Percentiles rank a stretch among this genome's conserved stretches.
Conservation (phyloP, 306 rosid species). For the Fragaria iinumae region DNA sequence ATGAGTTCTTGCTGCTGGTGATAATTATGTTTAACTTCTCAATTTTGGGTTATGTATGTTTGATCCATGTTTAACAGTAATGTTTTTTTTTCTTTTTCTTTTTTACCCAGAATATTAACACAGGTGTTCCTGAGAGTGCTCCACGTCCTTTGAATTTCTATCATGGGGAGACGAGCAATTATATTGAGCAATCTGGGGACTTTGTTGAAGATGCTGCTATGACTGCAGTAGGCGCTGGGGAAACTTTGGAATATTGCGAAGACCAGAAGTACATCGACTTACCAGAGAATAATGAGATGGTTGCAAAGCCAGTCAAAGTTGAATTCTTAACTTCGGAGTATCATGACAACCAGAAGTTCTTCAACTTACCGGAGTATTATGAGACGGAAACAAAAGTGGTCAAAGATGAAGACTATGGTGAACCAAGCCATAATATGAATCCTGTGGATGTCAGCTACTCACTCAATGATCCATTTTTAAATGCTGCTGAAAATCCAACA, state of each 20-base stretch:
- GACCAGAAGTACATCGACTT: conserved; percentile 24
- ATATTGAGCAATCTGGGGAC: conserved; percentile 36
- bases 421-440: conserved; percentile 28
- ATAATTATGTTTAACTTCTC: not conserved
- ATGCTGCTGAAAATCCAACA: conserved; percentile 30
- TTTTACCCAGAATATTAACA: conserved; percentile 39
- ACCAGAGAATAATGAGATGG: conserved; percentile 38
- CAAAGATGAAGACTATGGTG: conserved; percentile 42
- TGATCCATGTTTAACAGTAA: conserved; percentile 1
- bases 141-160: conserved; percentile 36
- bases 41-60: not conserved
- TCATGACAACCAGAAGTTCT: conserved; percentile 22
- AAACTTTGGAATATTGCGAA: conserved; percentile 26
- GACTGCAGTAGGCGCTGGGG: conserved; percentile 33
- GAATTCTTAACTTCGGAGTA: conserved; percentile 27
- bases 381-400: conserved; percentile 25
- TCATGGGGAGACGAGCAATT: conserved; percentile 65
- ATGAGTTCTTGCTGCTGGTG: not conserved
- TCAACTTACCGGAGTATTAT: conserved; percentile 36
- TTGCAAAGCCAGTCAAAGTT: conserved; percentile 21
- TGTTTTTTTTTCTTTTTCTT: not conserved
- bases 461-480: conserved; percentile 29
- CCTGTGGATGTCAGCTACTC: conserved; percentile 22
- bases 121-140: conserved; percentile 26
- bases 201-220: conserved; percentile 37